Percentiles rank a stretch among this genome's conserved stretches.
Conservation (phyloP, 2,329 filamentous ascomycete genomes). For the Penicillium sp. region DNA sequence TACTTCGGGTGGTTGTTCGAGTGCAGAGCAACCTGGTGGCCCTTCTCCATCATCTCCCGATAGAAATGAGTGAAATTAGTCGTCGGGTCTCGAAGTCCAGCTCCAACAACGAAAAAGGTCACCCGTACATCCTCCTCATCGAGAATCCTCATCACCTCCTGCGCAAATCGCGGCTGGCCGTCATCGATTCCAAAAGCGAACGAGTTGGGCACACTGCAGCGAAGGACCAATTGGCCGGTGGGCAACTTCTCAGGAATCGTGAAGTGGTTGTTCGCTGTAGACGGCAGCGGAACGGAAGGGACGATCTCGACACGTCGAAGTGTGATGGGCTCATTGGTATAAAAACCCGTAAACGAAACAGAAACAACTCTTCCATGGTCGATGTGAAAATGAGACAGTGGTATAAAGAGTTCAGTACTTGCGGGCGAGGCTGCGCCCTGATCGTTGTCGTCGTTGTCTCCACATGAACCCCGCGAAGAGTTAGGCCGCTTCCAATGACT, state of each 20-base stretch:
- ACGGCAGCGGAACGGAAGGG: constrained; percentile 51
- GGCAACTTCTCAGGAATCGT: constrained; percentile 63
- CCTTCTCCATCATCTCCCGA: constrained; percentile 62
- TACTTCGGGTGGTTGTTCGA: constrained; percentile 70
- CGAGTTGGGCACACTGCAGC: constrained; percentile 69
- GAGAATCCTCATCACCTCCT: constrained; percentile 65
- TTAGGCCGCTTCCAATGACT: background rate
- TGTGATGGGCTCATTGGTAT: constrained; percentile 54
- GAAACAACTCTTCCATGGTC: constrained; percentile 61
- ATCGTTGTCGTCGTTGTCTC: background rate
- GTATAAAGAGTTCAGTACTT: constrained; percentile 65
- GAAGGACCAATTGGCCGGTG: constrained; percentile 64
- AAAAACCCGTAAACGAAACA: constrained; percentile 68
- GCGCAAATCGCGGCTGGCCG: constrained; percentile 63
- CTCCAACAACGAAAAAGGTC: constrained; percentile 73
- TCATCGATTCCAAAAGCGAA: constrained; percentile 77
- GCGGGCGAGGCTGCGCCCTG: constrained; percentile 31
- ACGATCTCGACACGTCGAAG: constrained; percentile 67
- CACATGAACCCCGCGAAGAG: background rate
- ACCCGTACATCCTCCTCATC: constrained; percentile 66
- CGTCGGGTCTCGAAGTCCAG: constrained; percentile 60
- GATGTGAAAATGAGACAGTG: constrained; percentile 68
- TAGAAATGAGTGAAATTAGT: constrained; percentile 69
- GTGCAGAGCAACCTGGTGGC: constrained; percentile 72
- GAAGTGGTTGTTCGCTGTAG: constrained; percentile 39